A percentile compares a stretch with the other conserved stretches of the same genome.
Conservation (phyloP, 352 stramenopile genomes). For the Peronospora belbahrii region DNA sequence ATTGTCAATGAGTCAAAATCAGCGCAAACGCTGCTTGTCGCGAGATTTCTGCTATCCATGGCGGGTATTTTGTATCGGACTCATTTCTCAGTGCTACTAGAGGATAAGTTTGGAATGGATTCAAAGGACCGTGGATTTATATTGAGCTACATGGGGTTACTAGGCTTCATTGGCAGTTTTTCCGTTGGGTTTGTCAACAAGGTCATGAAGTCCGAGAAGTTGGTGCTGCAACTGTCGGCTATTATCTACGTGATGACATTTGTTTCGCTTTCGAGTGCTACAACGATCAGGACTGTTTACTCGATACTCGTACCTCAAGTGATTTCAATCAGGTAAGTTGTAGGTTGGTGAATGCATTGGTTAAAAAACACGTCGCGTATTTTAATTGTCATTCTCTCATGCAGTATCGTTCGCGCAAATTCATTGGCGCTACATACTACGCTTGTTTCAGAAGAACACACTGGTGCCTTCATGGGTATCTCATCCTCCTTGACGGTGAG, state of each 20-base stretch:
- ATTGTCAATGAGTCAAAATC: constrained; percentile 57
- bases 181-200: constrained; percentile 48
- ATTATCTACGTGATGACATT: constrained; percentile 69
- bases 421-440: constrained; percentile 68
- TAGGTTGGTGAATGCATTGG: too few species aligned
- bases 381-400: too few species aligned
- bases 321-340: constrained; percentile 57
- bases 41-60: constrained; percentile 65
- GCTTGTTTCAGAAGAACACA: constrained; percentile 55
- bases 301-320: constrained; percentile 57
- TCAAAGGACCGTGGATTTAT: constrained; percentile 55
- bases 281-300: constrained; percentile 45
- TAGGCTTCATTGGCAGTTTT: constrained; percentile 57
- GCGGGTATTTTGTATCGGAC: constrained; percentile 70
- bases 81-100: constrained; percentile 67
- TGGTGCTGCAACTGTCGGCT: constrained; percentile 54
- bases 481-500: constrained; percentile 69
- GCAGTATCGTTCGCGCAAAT: constrained; percentile 71
- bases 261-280: constrained; percentile 47
- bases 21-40: constrained; percentile 59
- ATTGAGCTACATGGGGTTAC: constrained; percentile 75
- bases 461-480: constrained; percentile 74
- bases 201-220: constrained; percentile 40
- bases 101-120: constrained; percentile 74
- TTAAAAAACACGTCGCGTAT: too few species aligned